Evolutionary conservation across 164 flowering plant genomes (phyloP).

Genomic region (Kingdonia uniflora): DNA sequence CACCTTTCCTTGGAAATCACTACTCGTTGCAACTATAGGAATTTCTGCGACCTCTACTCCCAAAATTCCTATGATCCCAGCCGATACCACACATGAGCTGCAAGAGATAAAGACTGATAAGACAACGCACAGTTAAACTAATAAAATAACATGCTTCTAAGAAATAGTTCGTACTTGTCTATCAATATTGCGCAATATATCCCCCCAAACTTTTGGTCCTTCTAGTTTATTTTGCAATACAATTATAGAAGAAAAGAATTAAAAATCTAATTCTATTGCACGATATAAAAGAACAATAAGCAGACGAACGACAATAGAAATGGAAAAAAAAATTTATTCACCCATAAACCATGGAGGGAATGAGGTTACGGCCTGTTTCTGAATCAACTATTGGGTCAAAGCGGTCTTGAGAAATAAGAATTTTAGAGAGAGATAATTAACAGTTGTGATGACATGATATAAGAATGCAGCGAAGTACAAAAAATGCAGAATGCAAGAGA

Average conservation of each 20-base stretch:
- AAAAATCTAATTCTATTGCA: not conserved
- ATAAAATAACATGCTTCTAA: too few species aligned
- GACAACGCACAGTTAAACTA: not conserved
- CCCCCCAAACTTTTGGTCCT: conserved; percentile 64
- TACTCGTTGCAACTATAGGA: conserved; percentile 81
- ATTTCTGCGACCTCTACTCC: conserved; percentile 87
- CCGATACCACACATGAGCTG: conserved; percentile 83
- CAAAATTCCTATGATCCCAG: conserved; percentile 66
- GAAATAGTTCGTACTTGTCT: conserved; percentile 46
- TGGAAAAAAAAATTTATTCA: conserved; percentile 27
- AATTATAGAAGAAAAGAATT: not conserved
- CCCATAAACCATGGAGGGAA: conserved; percentile 86
- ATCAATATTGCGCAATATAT: conserved; percentile 71
- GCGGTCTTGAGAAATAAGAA: conserved; percentile 24
- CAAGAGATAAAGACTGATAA: conserved; percentile 10
- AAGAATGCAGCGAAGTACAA: too few species aligned
- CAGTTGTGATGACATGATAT: too few species aligned
- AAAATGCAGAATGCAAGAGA: too few species aligned
- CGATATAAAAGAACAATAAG: not conserved
- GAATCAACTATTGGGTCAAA: conserved; percentile 79
- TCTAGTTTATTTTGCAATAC: conserved; percentile 33
- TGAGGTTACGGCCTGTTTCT: conserved; percentile 53
- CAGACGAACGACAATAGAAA: not conserved
- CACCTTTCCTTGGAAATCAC: conserved; percentile 66
- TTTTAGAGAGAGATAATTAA: not conserved